A percentile compares a stretch with the other conserved stretches of the same genome.
Conservation (phyloP, 495 filamentous ascomycete species). For the Daldinia loculata region DNA sequence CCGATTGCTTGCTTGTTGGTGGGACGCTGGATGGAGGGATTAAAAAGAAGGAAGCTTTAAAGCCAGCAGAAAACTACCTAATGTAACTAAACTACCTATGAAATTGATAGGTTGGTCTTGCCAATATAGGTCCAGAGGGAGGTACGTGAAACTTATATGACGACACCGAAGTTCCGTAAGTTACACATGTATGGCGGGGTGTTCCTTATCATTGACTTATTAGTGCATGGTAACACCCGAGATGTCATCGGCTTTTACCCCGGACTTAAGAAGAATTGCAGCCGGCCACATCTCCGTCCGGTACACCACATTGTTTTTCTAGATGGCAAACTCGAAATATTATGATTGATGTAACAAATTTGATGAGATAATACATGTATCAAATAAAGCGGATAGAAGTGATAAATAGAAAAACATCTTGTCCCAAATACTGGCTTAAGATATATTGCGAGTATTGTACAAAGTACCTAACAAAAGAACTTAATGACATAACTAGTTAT, state of each 20-base stretch:
- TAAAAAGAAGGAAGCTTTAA: not conserved
- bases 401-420: not conserved
- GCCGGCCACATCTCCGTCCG: not conserved
- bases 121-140: not conserved
- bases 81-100: not conserved
- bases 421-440: too few relatives aligned
- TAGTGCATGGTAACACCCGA: not conserved
- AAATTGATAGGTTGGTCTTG: not conserved
- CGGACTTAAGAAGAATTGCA: conserved; percentile 43
- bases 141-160: not conserved
- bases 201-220: conserved; percentile 14
- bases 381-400: not conserved
- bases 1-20: not conserved
- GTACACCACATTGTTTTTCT: not conserved
- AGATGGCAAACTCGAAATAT: not conserved
- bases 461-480: not conserved
- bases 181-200: conserved; percentile 18
- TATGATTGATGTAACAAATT: not conserved
- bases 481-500: too few relatives aligned
- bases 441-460: too few relatives aligned
- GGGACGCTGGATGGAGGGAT: not conserved
- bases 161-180: not conserved
- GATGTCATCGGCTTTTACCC: conserved; percentile 39
- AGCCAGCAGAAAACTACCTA: not conserved
- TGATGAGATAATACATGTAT: not conserved